Evolutionary conservation across 805 yeast species (phyloP), one percentile per base, ranked within the genome.

Genomic region (Starmerella geochares): DNA sequence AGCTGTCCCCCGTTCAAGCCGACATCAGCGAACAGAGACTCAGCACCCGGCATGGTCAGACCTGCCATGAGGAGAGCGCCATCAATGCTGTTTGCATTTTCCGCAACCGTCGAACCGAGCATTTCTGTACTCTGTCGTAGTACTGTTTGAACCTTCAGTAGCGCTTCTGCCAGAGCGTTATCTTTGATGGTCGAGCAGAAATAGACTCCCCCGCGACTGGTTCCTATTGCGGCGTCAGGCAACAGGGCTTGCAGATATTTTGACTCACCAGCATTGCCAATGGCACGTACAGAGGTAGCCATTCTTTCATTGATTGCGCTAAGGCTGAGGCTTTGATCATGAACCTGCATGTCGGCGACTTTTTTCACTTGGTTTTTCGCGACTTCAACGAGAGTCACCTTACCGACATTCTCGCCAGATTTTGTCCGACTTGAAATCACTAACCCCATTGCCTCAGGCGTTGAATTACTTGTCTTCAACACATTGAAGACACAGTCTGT

Each of bases 11-110:
- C 20, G 16, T 40, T 25, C 35, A 40, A 25, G 10, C 45, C 35
- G 8, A 35, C 45, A 16, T 28, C 35, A 4, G 23, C 7, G 13
- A 40, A 27, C 16, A 40, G 11, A 9, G 35, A 11, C 23, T 21
- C 24, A 4, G 35, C 33, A 10, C 27, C 45, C 3, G 35, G 45
- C 10, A 40, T 29, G n/a, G 5, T 29, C 5, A 40, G 13, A 7
- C 35, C 45, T 5, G 33, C 19, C 35, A 40, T 27, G 7, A 40
- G 35, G 13, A 40, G 45, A 3, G 25, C 33, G 25, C 45, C 45
- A 13, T 40, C 45, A 5, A 40, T 28, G n/a, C 7, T 28, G 4
- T 4, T 21, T 17, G 11, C 35, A 14, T 40, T 35, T 17, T 33
- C 13, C 21, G 16, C 21, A 5, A 33, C n/a, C 21, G 20, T 21